phyloP scores from a whole-genome alignment of 31 red algal genomes.

The Porphyra umbilicalis region DNA sequence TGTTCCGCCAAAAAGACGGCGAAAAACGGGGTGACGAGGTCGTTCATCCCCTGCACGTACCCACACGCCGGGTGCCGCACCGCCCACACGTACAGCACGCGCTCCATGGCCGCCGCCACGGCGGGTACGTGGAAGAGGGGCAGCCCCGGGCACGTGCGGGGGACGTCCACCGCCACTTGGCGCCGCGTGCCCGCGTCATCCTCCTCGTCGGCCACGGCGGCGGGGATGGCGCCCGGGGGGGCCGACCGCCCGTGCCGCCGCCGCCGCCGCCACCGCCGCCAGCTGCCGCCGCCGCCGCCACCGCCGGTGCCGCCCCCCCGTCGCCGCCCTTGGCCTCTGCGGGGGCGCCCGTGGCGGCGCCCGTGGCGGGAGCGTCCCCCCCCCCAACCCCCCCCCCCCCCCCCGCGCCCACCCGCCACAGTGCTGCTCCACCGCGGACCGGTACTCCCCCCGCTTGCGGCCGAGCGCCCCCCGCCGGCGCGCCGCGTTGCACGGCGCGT shows the following conservation, averaged over 20 bases:
- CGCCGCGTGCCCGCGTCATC: slow-evolving; percentile 5
- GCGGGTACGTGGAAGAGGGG: slow-evolving; percentile 71
- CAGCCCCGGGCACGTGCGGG: slow-evolving; percentile 77
- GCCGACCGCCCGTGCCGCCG: neutral
- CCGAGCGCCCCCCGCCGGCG: slow-evolving; percentile 51
- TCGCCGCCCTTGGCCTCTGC: neutral
- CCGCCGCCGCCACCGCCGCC: neutral
- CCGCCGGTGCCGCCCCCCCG: neutral
- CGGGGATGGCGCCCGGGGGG: neutral
- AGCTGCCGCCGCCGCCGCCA: neutral
- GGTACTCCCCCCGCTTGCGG: slow-evolving; percentile 72
- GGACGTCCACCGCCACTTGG: slow-evolving; percentile 92
- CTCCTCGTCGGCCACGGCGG: neutral
- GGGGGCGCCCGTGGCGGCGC: too few relatives aligned
- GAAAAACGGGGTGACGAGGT: slow-evolving; percentile 90
- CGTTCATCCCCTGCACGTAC: slow-evolving; percentile 99
- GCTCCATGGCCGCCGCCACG: slow-evolving; percentile 60
- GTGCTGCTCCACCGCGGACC: slow-evolving; percentile 64
- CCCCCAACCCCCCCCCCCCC: neutral
- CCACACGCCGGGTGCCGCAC: slow-evolving; percentile 90
- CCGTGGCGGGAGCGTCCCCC: neutral
- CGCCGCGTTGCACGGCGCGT: slow-evolving; percentile 46
- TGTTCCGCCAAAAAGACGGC: slow-evolving; percentile 89
- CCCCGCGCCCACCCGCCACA: slow-evolving; percentile 2
- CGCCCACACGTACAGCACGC: slow-evolving; percentile 95